phyloP scores from a whole-genome alignment of 768 basidiomycete species.

The Boletus vermiculosoides region DNA sequence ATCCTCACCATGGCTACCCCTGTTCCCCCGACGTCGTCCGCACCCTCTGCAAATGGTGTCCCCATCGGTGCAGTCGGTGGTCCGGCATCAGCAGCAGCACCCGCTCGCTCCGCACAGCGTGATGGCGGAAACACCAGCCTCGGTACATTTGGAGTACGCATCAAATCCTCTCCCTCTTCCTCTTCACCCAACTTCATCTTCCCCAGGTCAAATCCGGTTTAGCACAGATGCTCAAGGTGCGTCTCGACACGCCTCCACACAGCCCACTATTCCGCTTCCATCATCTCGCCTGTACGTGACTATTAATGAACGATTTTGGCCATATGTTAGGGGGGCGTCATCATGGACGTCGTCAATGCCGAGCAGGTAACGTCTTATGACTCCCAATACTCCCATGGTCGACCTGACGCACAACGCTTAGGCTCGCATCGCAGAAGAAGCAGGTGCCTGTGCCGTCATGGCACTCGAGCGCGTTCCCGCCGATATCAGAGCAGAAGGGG shows the following conservation, averaged over 20 bases:
- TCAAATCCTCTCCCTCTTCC: background rate
- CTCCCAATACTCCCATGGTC: background rate
- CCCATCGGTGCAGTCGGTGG: background rate
- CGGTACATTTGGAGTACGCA: slow-evolving; percentile 68
- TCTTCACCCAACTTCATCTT: background rate
- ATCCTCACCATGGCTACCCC: slow-evolving; percentile 18
- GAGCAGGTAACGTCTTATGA: slow-evolving; percentile 45
- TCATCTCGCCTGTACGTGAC: background rate
- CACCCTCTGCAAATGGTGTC: slow-evolving; percentile 6
- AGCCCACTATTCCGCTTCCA: background rate
- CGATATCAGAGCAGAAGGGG: slow-evolving; percentile 88
- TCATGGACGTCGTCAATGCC: slow-evolving; percentile 93
- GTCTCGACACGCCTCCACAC: slow-evolving; percentile 6
- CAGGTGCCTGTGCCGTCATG: slow-evolving; percentile 98
- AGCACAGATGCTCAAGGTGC: slow-evolving; percentile 94
- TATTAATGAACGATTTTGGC: background rate
- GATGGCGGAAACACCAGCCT: slow-evolving; percentile 58
- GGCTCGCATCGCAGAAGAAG: slow-evolving; percentile 96
- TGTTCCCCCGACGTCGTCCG: background rate
- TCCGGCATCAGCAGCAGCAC: slow-evolving; percentile 30
- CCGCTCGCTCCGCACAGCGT: slow-evolving; percentile 49
- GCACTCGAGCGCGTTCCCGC: slow-evolving; percentile 93
- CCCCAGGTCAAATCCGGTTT: slow-evolving; percentile 86
- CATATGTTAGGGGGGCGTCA: slow-evolving; percentile 66
- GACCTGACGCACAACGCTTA: slow-evolving; percentile 30